Conservation (phyloP, 148 eudicot species). For the Pharnaceum exiguum region DNA sequence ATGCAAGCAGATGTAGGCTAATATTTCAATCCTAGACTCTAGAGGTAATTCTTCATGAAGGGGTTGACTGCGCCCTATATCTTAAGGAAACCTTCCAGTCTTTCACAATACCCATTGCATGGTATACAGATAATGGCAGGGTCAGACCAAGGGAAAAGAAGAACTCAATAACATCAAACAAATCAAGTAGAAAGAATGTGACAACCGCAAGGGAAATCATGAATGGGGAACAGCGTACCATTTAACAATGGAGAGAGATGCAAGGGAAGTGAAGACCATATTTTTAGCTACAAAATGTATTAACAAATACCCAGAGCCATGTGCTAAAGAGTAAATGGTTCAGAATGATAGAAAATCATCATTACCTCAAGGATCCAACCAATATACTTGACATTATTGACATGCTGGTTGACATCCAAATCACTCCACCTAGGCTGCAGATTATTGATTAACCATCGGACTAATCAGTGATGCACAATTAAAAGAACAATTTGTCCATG, state of each 20-base stretch:
- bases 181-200: background rate
- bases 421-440: constrained; percentile 94
- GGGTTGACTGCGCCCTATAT: too few species aligned
- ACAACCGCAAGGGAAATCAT: background rate
- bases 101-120: too few species aligned
- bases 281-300: background rate
- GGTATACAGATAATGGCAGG: background rate
- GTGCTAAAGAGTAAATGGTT: background rate
- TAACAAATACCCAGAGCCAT: background rate
- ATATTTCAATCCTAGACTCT: too few species aligned
- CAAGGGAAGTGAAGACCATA: background rate
- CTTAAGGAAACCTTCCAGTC: too few species aligned
- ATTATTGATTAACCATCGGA: constrained; percentile 5
- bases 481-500: background rate
- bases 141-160: background rate
- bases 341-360: background rate
- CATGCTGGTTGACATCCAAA: constrained; percentile 95
- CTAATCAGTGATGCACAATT: background rate
- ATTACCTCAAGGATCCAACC: constrained; percentile 98
- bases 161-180: background rate
- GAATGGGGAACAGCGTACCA: background rate
- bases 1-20: too few species aligned
- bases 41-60: too few species aligned
- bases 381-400: constrained; percentile 92
- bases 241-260: background rate